Evolutionary conservation across 805 yeast genomes (phyloP).

Genomic region (Scheffersomyces ergatensis): DNA sequence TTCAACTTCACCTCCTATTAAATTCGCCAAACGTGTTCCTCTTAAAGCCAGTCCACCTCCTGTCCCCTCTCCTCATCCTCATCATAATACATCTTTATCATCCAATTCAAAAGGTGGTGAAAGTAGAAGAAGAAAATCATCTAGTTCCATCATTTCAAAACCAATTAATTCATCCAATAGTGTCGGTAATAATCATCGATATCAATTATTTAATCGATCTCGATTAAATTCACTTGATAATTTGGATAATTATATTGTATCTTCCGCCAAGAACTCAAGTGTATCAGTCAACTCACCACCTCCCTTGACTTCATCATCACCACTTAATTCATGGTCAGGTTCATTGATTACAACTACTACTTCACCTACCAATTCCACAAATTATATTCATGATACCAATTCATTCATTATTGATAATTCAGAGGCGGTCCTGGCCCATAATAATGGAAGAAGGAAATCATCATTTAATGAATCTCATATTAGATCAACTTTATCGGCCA

Average conservation of each 20-base stretch:
- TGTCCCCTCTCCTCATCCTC: no score
- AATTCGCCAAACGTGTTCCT: constrained; percentile 44
- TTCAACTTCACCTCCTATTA: constrained; percentile 29
- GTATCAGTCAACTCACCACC: constrained; percentile 36
- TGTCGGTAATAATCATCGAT: constrained; percentile 15
- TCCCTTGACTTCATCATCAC: constrained; percentile 16
- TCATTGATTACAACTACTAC: constrained; percentile 6
- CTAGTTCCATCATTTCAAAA: constrained; percentile 19
- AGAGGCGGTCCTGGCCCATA: background rate
- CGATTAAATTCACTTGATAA: constrained; percentile 39
- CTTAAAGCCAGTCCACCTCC: constrained; percentile 39
- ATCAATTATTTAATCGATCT: constrained; percentile 34
- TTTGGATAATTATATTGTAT: constrained; percentile 38
- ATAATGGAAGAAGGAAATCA: constrained; percentile 29
- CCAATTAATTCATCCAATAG: constrained; percentile 6
- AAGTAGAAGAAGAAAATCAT: constrained; percentile 23
- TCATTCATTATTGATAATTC: background rate
- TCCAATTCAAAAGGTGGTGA: background rate
- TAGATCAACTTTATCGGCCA: constrained; percentile 23
- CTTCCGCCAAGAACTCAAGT: constrained; percentile 37
- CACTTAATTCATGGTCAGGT: constrained; percentile 17
- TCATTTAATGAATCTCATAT: constrained; percentile 41
- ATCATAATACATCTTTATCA: constrained; percentile 18
- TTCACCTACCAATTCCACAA: constrained; percentile 6
- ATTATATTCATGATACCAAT: constrained; percentile 1